Base-by-base conservation (phyloP, 2,329 filamentous ascomycete species). In the Ceratocystis alfenasii region DNA sequence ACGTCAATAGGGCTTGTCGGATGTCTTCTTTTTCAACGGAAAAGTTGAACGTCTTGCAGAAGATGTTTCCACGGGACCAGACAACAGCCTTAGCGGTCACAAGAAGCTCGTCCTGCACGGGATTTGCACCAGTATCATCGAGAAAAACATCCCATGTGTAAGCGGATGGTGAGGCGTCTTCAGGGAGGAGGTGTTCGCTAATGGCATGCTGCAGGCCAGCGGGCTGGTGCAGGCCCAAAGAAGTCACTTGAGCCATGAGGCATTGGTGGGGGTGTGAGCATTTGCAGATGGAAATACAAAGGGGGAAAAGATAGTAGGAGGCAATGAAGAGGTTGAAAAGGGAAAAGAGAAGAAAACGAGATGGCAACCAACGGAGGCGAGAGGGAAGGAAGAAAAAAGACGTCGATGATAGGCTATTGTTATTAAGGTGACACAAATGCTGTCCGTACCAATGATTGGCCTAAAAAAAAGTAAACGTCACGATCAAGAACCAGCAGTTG, bases 211-310 rank as follows among this genome's bases (percentile, higher is more conserved):
- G 85, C 69, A 97, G 81, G 69, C 88, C 91, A 68, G 88, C 84
- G 68, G 95, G 92, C 77, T 88, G 86, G 79, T 97, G 93, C 73
- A 96, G 81, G 75, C 94, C 94, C 72, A 96, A 83, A 70, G 93
- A 96, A 75, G 85, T 89, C 77, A 96, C 85, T 74, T 88, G 86
- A 71, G 93, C 93, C 95, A 99, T 99, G 64, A 17, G 28, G n/a
- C 33, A 45, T 65, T 45, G 30, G 41, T 25, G 53, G n/a, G 45
- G 25, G n/a, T 25, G 41, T 53, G 33, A 17, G 53, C 46, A 5
- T 41, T 41, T 41, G 36, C 36, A 41, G 36, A 15, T 41, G 36
- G 12, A 41, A 41, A 41, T 41, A 36, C 33, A 12, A 36, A 36
- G 33, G 33, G 10, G 10, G 33, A 36, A 12, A 36, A 36, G 33